A percentile compares a stretch with the other conserved stretches of the same genome.
Evolutionary conservation across 2,329 filamentous ascomycete genomes (phyloP).

Genomic region (Cladosporium colombiae): DNA sequence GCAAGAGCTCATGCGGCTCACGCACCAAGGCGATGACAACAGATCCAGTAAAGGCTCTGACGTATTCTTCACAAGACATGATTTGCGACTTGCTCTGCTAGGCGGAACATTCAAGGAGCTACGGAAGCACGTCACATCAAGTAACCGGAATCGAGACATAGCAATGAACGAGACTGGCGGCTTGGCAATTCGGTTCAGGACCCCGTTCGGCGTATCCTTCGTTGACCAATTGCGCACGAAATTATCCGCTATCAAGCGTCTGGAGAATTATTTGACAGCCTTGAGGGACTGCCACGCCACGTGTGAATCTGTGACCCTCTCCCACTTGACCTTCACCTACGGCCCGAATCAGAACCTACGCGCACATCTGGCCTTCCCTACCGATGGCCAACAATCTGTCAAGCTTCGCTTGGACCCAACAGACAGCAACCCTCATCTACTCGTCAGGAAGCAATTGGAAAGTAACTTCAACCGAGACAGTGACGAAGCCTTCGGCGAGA

Average conservation of each 20-base stretch:
- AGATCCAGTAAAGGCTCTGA: constrained; percentile 2
- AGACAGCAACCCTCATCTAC: constrained; percentile 34
- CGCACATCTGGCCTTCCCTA: constrained; percentile 26
- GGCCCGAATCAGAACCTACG: constrained; percentile 34
- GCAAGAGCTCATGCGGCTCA: constrained; percentile 27
- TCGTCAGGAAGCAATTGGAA: constrained; percentile 33
- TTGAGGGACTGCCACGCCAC: constrained; percentile 61
- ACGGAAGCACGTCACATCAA: constrained; percentile 38
- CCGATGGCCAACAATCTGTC: constrained; percentile 50
- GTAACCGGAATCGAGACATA: constrained; percentile 57
- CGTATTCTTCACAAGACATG: constrained; percentile 37
- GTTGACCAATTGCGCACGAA: constrained; percentile 61
- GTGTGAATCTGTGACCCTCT: constrained; percentile 62
- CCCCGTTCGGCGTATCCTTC: constrained; percentile 60
- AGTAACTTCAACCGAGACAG: constrained; percentile 55
- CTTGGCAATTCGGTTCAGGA: constrained; percentile 63
- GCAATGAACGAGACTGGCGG: constrained; percentile 63
- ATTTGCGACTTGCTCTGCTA: constrained; percentile 42
- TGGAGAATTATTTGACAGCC: constrained; percentile 69
- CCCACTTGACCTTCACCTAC: constrained; percentile 70
- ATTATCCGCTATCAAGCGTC: constrained; percentile 66
- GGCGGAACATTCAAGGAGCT: constrained; percentile 39
- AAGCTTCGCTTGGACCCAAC: constrained; percentile 59
- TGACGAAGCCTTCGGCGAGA: constrained; percentile 52
- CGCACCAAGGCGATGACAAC: constrained; percentile 27